A percentile compares a stretch with the other conserved stretches of the same genome.
Evolutionary conservation across 208 protist species (phyloP).

Genomic region (Leishmania tarentolae): DNA sequence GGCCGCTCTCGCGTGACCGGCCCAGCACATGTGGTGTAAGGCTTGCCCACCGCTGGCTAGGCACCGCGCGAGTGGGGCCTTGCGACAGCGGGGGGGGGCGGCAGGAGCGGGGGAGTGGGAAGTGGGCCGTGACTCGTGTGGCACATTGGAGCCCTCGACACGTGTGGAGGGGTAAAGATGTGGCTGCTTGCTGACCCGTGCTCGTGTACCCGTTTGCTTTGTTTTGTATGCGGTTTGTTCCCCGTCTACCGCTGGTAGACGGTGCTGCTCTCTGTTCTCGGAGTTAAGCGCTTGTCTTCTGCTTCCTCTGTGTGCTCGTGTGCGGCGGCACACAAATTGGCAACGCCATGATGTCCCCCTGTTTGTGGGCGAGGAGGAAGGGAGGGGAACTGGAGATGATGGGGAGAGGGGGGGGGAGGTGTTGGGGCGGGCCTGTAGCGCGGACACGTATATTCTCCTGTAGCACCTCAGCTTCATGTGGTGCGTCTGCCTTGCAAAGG

Average conservation of each 20-base stretch:
- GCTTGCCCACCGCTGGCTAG: too few species aligned
- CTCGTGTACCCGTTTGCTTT: background rate
- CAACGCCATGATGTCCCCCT: background rate
- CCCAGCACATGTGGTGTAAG: too few species aligned
- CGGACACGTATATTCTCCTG: background rate
- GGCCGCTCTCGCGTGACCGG: too few species aligned
- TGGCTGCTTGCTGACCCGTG: background rate
- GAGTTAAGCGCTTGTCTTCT: background rate
- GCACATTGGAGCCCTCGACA: too few species aligned
- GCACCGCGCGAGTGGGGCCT: too few species aligned
- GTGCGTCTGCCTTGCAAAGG: background rate
- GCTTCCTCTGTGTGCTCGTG: background rate
- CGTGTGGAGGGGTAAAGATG: too few species aligned
- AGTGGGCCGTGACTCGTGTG: too few species aligned
- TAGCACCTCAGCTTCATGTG: background rate
- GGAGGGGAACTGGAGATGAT: background rate
- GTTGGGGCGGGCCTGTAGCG: background rate
- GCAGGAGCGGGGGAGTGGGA: too few species aligned
- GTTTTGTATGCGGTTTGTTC: background rate
- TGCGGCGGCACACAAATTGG: too few species aligned
- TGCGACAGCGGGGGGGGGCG: too few species aligned
- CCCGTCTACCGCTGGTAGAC: background rate
- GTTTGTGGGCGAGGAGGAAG: background rate
- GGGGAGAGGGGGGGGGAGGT: background rate
- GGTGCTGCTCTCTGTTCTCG: background rate